phyloP scores from a whole-genome alignment of 441 rosid genomes.

The Euphorbia corollata region DNA sequence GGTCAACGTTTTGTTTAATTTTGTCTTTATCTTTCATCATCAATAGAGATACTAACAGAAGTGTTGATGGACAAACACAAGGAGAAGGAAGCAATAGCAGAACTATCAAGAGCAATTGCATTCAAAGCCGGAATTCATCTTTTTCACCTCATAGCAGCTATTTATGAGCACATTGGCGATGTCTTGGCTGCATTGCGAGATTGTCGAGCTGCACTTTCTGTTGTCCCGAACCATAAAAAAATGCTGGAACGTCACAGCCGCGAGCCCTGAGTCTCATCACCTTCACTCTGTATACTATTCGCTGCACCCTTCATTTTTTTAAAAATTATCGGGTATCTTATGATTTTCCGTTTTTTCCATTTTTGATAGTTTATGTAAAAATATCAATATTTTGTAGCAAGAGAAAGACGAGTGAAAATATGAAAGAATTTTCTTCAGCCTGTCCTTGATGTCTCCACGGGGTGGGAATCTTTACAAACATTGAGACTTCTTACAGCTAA shows the following conservation, averaged over 20 bases:
- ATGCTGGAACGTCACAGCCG: constrained; percentile 88
- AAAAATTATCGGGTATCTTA: constrained; percentile 22
- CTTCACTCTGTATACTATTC: constrained; percentile 21
- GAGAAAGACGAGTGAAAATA: constrained; percentile 7
- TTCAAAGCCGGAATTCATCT: constrained; percentile 94
- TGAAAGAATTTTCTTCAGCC: neutral
- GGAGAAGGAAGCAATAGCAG: constrained; percentile 84
- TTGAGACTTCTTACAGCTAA: neutral
- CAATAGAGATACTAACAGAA: too few species aligned
- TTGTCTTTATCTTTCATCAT: too few species aligned
- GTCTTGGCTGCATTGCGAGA: constrained; percentile 64
- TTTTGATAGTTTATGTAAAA: constrained; percentile 18
- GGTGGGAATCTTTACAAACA: neutral
- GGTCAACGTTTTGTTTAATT: too few species aligned
- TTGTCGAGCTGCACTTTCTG: constrained; percentile 92
- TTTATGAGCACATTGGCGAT: constrained; percentile 79
- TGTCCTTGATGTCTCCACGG: neutral
- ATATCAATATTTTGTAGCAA: neutral
- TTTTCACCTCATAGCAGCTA: constrained; percentile 85
- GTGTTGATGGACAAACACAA: constrained; percentile 87
- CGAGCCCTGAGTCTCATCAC: constrained; percentile 47
- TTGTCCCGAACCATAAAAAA: constrained; percentile 86
- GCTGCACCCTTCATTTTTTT: neutral
- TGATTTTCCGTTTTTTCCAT: constrained; percentile 21
- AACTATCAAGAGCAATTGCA: constrained; percentile 77